Percentiles rank a stretch among this genome's conserved stretches.
Conservation (phyloP, 129 eudicot genomes). For the Dittrichia graveolens region DNA sequence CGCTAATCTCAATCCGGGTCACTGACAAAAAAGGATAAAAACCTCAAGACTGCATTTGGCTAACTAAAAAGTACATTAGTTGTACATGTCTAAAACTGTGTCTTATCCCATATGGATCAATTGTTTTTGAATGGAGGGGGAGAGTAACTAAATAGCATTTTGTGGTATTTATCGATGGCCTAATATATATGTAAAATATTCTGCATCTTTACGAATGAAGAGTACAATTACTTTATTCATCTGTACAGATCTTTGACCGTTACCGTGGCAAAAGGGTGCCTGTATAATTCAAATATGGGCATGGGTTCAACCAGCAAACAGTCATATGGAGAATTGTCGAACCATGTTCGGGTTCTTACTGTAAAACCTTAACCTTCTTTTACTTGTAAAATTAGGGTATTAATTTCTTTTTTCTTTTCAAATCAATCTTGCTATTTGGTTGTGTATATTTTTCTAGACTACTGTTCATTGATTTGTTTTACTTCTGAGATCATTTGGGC, state of each 20-base stretch:
- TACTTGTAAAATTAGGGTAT: slow-evolving; percentile 14
- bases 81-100: too few relatives aligned
- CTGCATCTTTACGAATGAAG: too few relatives aligned
- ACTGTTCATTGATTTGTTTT: slow-evolving; percentile 13
- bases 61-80: too few relatives aligned
- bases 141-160: too few relatives aligned
- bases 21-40: too few relatives aligned
- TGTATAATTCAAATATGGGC: slow-evolving; percentile 11
- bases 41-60: too few relatives aligned
- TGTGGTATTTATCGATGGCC: neutral
- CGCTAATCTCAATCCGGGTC: too few relatives aligned
- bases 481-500: slow-evolving; percentile 4
- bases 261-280: slow-evolving; percentile 34
- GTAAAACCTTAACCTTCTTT: slow-evolving; percentile 6
- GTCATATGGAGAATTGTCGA: neutral
- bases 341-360: neutral
- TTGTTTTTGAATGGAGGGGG: too few relatives aligned
- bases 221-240: neutral
- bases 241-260: slow-evolving; percentile 27
- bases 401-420: neutral
- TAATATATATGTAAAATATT: too few relatives aligned
- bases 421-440: slow-evolving; percentile 23
- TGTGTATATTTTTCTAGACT: slow-evolving; percentile 23
- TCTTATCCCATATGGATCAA: too few relatives aligned
- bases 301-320: neutral